These are phyloP conservation scores for Dendrobium huoshanense DNA, from an alignment of 106 monocot genomes.

Conservation along the genomic window DNA sequence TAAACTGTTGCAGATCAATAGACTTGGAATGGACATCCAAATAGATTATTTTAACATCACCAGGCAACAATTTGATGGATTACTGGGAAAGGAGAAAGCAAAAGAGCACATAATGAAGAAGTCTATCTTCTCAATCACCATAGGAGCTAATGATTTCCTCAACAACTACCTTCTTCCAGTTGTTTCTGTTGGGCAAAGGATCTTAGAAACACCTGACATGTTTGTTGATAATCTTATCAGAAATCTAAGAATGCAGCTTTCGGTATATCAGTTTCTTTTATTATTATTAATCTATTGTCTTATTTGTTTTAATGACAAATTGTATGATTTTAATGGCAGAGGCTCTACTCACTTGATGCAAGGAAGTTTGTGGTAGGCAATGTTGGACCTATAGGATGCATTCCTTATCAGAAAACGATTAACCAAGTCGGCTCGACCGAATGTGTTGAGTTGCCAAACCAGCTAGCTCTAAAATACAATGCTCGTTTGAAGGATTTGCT, in stretches of 20 bases:
- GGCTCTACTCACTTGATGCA: conserved; percentile 65
- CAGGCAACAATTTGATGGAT: conserved; percentile 46
- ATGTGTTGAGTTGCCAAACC: conserved; percentile 61
- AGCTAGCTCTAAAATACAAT: conserved; percentile 63
- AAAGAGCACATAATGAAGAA: conserved; percentile 37
- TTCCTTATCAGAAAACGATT: conserved; percentile 84
- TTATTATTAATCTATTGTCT: not conserved
- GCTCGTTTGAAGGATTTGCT: conserved; percentile 44
- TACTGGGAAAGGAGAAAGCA: conserved; percentile 63
- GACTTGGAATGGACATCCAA: conserved; percentile 81
- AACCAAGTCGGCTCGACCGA: conserved; percentile 34
- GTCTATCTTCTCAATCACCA: conserved; percentile 74
- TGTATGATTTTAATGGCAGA: conserved; percentile 25
- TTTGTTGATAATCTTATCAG: conserved; percentile 61
- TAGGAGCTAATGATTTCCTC: conserved; percentile 89
- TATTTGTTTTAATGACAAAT: not conserved
- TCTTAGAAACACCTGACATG: conserved; percentile 34
- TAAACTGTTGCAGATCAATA: conserved; percentile 42
- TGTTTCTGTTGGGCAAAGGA: conserved; percentile 33
- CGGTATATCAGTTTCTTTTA: conserved; percentile 18
- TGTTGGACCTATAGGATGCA: conserved; percentile 86
- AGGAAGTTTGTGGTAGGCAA: conserved; percentile 76
- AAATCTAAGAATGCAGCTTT: conserved; percentile 49
- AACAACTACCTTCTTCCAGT: conserved; percentile 92
- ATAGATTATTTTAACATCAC: conserved; percentile 85